These are phyloP conservation scores for Stygiomarasmius scandens DNA, from an alignment of 1,284 basidiomycete species.

Conservation along the genomic window DNA sequence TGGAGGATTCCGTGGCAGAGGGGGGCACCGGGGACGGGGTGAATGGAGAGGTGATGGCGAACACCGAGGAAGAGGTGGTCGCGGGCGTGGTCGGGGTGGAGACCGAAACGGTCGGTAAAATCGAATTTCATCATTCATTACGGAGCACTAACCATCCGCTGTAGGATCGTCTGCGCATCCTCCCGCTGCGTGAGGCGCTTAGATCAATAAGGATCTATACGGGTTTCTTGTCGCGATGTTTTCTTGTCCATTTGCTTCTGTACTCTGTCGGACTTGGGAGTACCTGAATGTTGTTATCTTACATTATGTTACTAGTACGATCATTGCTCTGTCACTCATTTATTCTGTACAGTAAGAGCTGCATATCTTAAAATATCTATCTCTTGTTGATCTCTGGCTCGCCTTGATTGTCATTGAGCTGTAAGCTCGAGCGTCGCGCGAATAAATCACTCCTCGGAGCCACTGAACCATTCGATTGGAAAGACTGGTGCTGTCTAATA, in stretches of 20 bases:
- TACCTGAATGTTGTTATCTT: neutral
- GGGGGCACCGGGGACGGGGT: slow-evolving; percentile 27
- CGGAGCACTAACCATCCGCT: neutral
- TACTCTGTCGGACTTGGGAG: neutral
- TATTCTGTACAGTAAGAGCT: neutral
- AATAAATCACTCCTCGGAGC: no score
- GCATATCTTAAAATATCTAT: neutral
- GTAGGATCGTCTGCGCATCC: neutral
- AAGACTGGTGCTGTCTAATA: no score
- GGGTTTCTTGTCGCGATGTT: neutral
- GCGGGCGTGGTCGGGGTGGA: slow-evolving; percentile 32
- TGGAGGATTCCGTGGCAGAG: slow-evolving; percentile 28
- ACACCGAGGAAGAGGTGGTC: slow-evolving; percentile 32
- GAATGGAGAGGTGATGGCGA: slow-evolving; percentile 36
- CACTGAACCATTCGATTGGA: no score
- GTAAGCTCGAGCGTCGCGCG: neutral
- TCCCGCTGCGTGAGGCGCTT: neutral
- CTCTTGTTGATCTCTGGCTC: neutral
- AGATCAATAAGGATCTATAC: neutral
- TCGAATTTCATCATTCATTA: neutral
- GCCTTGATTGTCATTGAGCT: no score
- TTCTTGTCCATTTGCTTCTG: neutral
- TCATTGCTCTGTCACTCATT: neutral
- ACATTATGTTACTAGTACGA: neutral
- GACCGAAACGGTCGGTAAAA: slow-evolving; percentile 26